Conservation (phyloP, 371 early-diverging fungal genomes). For the Haplosporangium sp. region DNA sequence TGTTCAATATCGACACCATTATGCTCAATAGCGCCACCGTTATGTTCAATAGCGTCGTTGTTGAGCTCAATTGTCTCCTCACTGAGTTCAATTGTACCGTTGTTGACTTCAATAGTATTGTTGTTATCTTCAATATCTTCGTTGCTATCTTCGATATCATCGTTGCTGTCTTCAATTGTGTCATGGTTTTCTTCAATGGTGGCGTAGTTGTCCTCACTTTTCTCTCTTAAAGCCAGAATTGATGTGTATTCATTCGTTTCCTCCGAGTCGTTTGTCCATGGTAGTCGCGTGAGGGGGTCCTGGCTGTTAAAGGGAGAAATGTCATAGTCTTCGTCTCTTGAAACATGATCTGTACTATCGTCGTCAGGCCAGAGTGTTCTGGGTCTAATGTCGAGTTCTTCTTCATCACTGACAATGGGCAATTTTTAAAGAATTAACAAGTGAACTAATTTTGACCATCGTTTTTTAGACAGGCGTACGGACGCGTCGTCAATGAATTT, state of each 20-base stretch:
- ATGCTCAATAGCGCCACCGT: no score
- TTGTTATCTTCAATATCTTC: no score
- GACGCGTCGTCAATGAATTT: background rate
- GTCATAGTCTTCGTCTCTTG: slow-evolving; percentile 12
- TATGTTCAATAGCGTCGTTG: no score
- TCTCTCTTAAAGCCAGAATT: background rate
- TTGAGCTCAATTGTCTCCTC: no score
- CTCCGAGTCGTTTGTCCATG: background rate
- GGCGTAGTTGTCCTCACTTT: no score
- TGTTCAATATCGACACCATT: no score
- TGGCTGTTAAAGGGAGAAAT: background rate
- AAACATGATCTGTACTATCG: background rate
- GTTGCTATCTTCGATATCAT: no score
- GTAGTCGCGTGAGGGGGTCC: background rate
- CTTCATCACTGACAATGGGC: slow-evolving; percentile 21
- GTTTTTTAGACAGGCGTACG: background rate
- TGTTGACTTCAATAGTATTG: no score
- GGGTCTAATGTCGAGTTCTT: slow-evolving; percentile 16
- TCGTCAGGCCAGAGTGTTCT: slow-evolving; percentile 27
- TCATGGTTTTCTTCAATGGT: no score
- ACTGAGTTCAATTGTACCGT: no score
- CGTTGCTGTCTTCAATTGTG: no score
- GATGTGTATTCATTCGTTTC: background rate
- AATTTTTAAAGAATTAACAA: background rate
- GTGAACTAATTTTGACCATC: no score